Base-by-base conservation (phyloP, 1,284 basidiomycete species). In the Apiotrichum mycotoxinovorans region DNA sequence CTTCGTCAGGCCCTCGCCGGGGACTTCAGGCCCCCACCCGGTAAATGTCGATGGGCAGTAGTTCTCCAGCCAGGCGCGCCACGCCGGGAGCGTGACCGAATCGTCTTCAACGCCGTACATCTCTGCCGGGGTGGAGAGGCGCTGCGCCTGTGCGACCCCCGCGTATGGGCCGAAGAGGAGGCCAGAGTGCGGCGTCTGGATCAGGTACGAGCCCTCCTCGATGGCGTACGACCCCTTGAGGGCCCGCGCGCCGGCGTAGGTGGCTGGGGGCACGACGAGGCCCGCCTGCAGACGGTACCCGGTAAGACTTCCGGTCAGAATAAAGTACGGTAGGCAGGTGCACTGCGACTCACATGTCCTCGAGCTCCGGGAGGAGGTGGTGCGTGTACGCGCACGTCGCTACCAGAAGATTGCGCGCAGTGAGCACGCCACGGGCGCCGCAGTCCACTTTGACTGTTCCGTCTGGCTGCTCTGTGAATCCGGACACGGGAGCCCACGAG, bases 361-460 rank as follows among this genome's bases (percentile, higher is more conserved):
- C 25, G 10, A 38, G 44, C 51, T 52, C 57, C 9, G 61, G 54
- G 57, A 72, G 66, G 12, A 74, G 58, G 50, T 71, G 62, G 3
- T 51, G 53, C 1, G 71, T 73, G 56, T 73, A 70, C 1, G 65
- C 73, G 48, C 72, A 71, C 2, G 71, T 68, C n/a, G 66, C 69
- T 18, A 73, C 33, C 10, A 73, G 55, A 20, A 74, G 66, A 27
- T 67, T 51, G 38, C 46, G 49, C 4, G 70, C 66, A 4, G 27
- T 57, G 30, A 74, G 35, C 4, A 15, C 52, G 2, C 73, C 70
- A 10, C 66, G 53, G 0, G 49, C 53, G 4, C 56, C 57, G 4
- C 61, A 65, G 38, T 67, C 60, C 20, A 71, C 62, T 1, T 35
- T 27, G 65, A 64, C 62, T 9, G 30, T 46, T 14, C 46, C 52